These are phyloP conservation scores for Pharnaceum exiguum DNA, from an alignment of 148 eudicot species.

Conservation along the genomic window DNA sequence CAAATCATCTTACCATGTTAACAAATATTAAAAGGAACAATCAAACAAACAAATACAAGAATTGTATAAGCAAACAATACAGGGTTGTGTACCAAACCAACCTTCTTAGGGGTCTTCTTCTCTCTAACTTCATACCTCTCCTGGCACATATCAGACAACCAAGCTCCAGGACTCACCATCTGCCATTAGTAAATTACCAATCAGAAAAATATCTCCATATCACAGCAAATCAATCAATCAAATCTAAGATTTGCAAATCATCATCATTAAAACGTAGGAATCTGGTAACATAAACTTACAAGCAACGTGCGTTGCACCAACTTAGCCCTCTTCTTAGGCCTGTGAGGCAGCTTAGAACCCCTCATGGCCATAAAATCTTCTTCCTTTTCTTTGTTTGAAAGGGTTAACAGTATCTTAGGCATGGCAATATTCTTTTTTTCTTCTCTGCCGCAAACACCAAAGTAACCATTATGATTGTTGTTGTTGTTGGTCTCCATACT, in stretches of 20 bases:
- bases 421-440: constrained; percentile 39
- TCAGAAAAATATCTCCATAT: background rate
- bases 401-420: constrained; percentile 62
- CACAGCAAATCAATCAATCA: constrained; percentile 1
- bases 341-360: constrained; percentile 94
- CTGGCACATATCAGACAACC: constrained; percentile 71
- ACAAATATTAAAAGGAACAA: background rate
- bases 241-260: too few species aligned
- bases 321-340: constrained; percentile 96
- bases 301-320: constrained; percentile 67
- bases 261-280: too few species aligned
- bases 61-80: background rate
- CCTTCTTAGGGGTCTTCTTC: constrained; percentile 85
- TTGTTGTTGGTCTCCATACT: constrained; percentile 16
- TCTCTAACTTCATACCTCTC: constrained; percentile 91
- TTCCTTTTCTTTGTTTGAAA: constrained; percentile 95
- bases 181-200: constrained; percentile 24
- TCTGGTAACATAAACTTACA: constrained; percentile 34
- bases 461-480: background rate
- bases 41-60: background rate
- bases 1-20: background rate
- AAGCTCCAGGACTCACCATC: constrained; percentile 85
- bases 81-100: constrained; percentile 12
- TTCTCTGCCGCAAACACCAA: constrained; percentile 13
- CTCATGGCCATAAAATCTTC: constrained; percentile 97